These are phyloP conservation scores for Stellera chamaejasme DNA, from an alignment of 345 rosid species.

Conservation along the genomic window DNA sequence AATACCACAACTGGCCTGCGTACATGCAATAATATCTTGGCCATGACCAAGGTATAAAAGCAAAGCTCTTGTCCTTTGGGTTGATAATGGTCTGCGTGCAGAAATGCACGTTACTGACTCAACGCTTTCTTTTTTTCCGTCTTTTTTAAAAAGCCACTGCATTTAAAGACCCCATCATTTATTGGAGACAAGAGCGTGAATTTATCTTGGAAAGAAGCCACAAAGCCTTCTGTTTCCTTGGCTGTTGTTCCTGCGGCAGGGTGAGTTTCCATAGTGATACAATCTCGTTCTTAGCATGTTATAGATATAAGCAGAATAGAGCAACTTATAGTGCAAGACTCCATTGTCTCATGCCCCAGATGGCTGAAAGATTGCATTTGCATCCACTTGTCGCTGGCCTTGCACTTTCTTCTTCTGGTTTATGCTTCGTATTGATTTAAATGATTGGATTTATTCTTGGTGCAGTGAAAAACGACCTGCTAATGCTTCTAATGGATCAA, in stretches of 20 bases:
- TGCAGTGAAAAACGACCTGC: constrained; percentile 75
- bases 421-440: too few species aligned
- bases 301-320: too few species aligned
- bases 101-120: constrained; percentile 3
- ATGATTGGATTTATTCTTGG: neutral
- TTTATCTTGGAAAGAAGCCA: constrained; percentile 91
- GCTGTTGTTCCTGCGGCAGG: constrained; percentile 40
- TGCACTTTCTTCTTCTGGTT: too few species aligned
- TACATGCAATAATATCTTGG: constrained; percentile 90
- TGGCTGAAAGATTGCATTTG: too few species aligned
- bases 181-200: constrained; percentile 83
- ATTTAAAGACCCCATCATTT: constrained; percentile 77
- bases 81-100: neutral
- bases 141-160: constrained; percentile 51
- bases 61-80: constrained; percentile 1
- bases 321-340: too few species aligned
- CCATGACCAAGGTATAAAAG: constrained; percentile 82
- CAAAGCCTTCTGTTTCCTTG: constrained; percentile 44
- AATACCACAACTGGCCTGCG: constrained; percentile 81
- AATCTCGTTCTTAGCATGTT: neutral
- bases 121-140: constrained; percentile 5
- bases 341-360: too few species aligned
- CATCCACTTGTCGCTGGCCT: too few species aligned
- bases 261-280: constrained; percentile 25
- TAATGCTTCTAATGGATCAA: constrained; percentile 45